phyloP scores from a whole-genome alignment of 2,329 filamentous ascomycete genomes.

The Penicillium sp. region DNA sequence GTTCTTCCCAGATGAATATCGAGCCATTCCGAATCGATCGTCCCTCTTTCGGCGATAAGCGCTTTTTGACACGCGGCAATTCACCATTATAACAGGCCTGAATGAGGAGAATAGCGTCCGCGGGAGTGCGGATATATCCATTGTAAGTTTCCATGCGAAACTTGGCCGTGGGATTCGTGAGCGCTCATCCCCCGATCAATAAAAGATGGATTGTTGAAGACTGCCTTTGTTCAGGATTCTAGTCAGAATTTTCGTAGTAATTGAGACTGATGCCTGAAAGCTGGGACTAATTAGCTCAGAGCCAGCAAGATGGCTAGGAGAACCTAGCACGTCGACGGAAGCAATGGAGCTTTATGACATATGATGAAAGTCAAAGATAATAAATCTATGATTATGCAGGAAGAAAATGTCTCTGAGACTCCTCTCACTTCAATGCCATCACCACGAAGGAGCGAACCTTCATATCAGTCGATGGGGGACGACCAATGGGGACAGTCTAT shows the following conservation, averaged over 20 bases:
- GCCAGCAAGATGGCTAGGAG: background rate
- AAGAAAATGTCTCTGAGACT: background rate
- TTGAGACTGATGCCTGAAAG: background rate
- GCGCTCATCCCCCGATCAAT: background rate
- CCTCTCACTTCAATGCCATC: background rate
- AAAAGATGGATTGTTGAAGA: background rate
- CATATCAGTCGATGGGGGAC: background rate
- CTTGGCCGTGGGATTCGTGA: background rate
- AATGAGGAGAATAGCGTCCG: background rate
- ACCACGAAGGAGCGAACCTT: background rate
- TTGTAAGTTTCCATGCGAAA: background rate
- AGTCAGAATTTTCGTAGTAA: background rate
- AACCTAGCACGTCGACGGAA: background rate
- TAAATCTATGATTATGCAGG: background rate
- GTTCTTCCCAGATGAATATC: conserved; percentile 1
- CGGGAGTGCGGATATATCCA: background rate
- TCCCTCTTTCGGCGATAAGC: background rate
- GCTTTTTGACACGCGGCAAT: background rate
- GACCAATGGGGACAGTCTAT: background rate
- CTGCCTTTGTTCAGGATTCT: background rate
- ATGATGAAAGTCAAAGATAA: background rate
- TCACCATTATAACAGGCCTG: background rate
- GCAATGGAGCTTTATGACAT: background rate
- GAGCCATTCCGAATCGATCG: conserved; percentile 1
- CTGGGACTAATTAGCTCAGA: background rate